Evolutionary conservation across 1,139 yeast genomes (phyloP).

Genomic region (Yamadazyma diddensiae): DNA sequence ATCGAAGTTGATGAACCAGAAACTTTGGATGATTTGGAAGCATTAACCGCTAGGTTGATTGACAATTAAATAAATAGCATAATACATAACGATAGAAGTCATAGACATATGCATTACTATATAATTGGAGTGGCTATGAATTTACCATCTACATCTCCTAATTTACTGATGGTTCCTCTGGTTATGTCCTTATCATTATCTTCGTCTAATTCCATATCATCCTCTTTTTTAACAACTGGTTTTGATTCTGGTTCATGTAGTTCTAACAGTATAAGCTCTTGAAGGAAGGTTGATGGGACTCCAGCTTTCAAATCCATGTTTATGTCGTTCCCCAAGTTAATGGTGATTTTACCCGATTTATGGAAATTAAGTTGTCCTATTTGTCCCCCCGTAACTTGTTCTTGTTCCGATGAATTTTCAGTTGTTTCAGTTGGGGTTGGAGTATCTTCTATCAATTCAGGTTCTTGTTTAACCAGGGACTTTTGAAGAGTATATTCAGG

Average conservation of each 20-base stretch:
- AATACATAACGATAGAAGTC: neutral
- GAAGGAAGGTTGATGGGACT: slow-evolving; percentile 68
- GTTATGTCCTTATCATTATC: slow-evolving; percentile 25
- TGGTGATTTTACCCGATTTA: slow-evolving; percentile 74
- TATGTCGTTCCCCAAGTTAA: slow-evolving; percentile 66
- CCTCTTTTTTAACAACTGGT: slow-evolving; percentile 5
- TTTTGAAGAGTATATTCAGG: slow-evolving; percentile 45
- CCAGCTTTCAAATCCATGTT: slow-evolving; percentile 72
- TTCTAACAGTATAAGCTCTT: slow-evolving; percentile 67
- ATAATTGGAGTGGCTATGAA: slow-evolving; percentile 49
- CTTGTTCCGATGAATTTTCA: too few relatives aligned
- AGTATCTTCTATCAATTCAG: neutral
- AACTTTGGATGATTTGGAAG: slow-evolving; percentile 90
- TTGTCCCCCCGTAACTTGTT: too few relatives aligned
- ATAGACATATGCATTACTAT: neutral
- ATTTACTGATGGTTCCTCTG: slow-evolving; percentile 44
- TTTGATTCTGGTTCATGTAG: slow-evolving; percentile 11
- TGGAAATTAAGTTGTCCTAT: slow-evolving; percentile 75
- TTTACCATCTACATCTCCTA: slow-evolving; percentile 64
- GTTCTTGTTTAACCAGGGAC: slow-evolving; percentile 3
- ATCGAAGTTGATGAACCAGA: slow-evolving; percentile 85
- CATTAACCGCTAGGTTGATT: slow-evolving; percentile 70
- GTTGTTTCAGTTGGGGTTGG: too few relatives aligned
- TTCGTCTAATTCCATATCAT: slow-evolving; percentile 24
- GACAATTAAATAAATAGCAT: slow-evolving; percentile 9